Evolutionary conservation across 495 filamentous ascomycete species (phyloP), one percentile per base, ranked within the genome.

Genomic region (Hypoxylon intermedium): DNA sequence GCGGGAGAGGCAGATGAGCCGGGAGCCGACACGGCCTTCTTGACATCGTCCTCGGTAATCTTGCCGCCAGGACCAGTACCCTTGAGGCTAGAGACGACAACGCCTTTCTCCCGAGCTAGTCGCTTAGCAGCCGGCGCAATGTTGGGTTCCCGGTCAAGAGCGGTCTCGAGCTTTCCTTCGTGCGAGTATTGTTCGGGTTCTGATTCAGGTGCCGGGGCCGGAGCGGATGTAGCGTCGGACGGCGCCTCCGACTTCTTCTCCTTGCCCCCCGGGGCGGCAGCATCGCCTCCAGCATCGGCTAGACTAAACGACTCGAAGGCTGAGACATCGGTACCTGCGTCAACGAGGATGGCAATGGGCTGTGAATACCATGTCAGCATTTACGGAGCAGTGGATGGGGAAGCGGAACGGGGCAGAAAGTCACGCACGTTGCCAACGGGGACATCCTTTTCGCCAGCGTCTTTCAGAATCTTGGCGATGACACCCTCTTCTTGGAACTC

Each of bases 401-500:
- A 72, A 65, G 46, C 41, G 7, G 34, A 44, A 48, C 38, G 11
- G 26, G 58, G 30, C 26, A 24, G 36, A 38, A 58, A 33, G 56
- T 45, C 43, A 84, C 92, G 75, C 85, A 98, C 94, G 73, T 91
- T 91, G 73, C 94, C 94, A 67, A 99, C 93, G 31, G 94, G 74
- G 60, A 99, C 83, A 72, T 98, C 95, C 81, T 98, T 98, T 76
- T 89, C 92, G 40, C 95, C 95, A 26, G 87, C 87, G 2, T 96
- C 90, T 79, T 92, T 96, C 74, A 99, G 76, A 57, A 98, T 84
- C 84, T 97, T 98, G 55, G 95, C 95, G 53, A 99, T 79, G 28
- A 96, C 82, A 79, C 95, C 94, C 72, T 99, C 94, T 63, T 99
- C 94, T 76, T 99, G 95, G 76, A 95, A 99, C 76, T 99, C 95